phyloP scores from a whole-genome alignment of 768 basidiomycete species.

The Phylloporus arenicola region DNA sequence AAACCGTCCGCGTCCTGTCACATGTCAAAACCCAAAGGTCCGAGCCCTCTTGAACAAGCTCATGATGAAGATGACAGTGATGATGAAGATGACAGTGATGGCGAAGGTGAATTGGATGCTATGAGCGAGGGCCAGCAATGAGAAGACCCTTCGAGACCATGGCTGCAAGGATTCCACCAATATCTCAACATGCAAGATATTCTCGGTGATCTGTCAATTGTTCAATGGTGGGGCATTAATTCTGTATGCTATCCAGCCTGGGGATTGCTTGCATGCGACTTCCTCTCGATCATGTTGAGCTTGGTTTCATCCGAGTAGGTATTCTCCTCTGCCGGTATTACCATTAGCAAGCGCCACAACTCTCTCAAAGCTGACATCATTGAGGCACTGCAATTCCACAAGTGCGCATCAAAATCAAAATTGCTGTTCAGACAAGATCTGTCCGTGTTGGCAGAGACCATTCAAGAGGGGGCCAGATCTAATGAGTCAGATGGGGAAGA shows the following conservation, averaged over 20 bases:
- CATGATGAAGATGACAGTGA: background rate
- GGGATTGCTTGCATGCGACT: conserved; percentile 1
- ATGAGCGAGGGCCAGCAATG: background rate
- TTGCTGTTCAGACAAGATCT: too few species aligned
- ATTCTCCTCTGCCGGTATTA: conserved; percentile 7
- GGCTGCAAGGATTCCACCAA: conserved; percentile 8
- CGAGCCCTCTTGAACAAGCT: background rate
- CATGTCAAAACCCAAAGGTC: conserved; percentile 4
- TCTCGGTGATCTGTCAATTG: background rate
- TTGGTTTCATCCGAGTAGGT: background rate
- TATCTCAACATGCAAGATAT: conserved; percentile 3
- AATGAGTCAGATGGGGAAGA: too few species aligned
- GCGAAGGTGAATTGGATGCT: background rate
- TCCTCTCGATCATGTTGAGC: conserved; percentile 5
- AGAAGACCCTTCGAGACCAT: background rate
- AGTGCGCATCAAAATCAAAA: background rate
- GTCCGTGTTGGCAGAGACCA: too few species aligned
- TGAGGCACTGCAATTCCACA: too few species aligned
- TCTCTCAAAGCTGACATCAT: conserved; percentile 2
- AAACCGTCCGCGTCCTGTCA: background rate
- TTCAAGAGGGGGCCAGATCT: too few species aligned
- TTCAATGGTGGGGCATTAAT: conserved; percentile 7
- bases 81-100: too few species aligned
- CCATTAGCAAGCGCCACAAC: conserved; percentile 3
- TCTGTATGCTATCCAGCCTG: background rate